Conservation (phyloP, 2,329 filamentous ascomycete species). For the Clarireedia monteithiana region DNA sequence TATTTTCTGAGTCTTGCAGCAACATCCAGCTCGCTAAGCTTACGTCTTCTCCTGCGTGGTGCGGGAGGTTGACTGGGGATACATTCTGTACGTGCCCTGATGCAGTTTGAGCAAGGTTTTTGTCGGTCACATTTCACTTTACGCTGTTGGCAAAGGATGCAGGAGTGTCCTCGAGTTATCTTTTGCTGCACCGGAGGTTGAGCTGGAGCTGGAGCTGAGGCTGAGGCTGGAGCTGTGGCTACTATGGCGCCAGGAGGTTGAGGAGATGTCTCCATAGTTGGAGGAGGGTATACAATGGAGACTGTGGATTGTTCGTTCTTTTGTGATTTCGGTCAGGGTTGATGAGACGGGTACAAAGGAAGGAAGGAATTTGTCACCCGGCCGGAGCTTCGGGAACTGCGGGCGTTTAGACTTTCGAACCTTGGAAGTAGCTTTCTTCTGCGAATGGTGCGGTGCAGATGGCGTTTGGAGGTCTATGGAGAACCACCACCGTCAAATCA, state of each 20-base stretch:
- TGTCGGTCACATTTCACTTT: slow-evolving; percentile 27
- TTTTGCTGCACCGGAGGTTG: slow-evolving; percentile 7
- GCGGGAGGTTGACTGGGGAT: slow-evolving; percentile 21
- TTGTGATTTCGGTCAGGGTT: neutral
- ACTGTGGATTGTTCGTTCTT: neutral
- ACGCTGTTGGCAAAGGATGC: slow-evolving; percentile 27
- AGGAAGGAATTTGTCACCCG: neutral
- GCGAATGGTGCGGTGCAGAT: too few species aligned
- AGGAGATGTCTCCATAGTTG: slow-evolving; percentile 8
- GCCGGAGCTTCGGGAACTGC: neutral
- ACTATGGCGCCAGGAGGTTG: neutral
- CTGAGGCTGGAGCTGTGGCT: neutral
- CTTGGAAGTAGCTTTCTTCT: neutral
- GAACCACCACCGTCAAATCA: too few species aligned
- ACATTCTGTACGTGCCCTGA: slow-evolving; percentile 25
- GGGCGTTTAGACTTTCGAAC: neutral
- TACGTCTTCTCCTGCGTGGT: slow-evolving; percentile 21
- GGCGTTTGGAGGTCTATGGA: neutral
- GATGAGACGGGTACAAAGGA: neutral
- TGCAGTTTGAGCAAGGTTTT: slow-evolving; percentile 28
- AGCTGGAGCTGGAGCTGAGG: neutral
- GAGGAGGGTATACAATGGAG: slow-evolving; percentile 32
- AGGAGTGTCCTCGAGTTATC: slow-evolving; percentile 21
- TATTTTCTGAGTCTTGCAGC: slow-evolving; percentile 20
- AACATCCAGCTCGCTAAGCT: slow-evolving; percentile 23